A percentile compares a stretch with the other conserved stretches of the same genome.
These are phyloP conservation scores for Cyclotella baltica DNA, from an alignment of 108 stramenopile genomes.

Conservation along the genomic window DNA sequence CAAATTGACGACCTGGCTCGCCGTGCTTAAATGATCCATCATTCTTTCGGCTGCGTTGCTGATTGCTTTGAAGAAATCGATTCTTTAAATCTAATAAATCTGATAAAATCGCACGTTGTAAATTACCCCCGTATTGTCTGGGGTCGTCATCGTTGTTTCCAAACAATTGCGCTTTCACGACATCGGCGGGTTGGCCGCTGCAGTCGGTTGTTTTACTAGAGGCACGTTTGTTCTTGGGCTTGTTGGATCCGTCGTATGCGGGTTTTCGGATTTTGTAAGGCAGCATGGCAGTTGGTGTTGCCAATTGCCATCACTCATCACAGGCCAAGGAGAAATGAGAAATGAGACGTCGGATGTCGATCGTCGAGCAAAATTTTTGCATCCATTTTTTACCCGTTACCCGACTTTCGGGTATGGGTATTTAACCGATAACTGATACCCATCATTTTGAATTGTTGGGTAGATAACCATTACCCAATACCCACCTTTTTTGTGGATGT, in stretches of 20 bases:
- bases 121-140: conserved; percentile 32
- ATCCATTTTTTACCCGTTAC: no score
- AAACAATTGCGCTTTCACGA: background rate
- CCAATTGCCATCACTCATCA: no score
- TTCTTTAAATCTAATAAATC: conserved; percentile 29
- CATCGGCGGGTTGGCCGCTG: background rate
- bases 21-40: background rate
- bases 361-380: no score
- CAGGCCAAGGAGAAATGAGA: no score
- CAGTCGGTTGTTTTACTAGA: background rate
- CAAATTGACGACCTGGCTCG: conserved; percentile 17
- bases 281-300: conserved; percentile 32
- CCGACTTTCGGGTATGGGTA: no score
- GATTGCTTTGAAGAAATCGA: conserved; percentile 1
- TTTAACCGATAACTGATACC: no score
- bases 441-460: no score
- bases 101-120: conserved; percentile 40
- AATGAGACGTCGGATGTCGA: no score
- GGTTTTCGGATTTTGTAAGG: conserved; percentile 51
- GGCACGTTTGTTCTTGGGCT: conserved; percentile 7
- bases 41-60: background rate
- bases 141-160: conserved; percentile 21
- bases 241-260: conserved; percentile 27
- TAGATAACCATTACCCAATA: no score
- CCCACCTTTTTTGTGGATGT: no score